Evolutionary conservation across 169 alveolate species (phyloP).

Genomic region (Babesia bigemina): DNA sequence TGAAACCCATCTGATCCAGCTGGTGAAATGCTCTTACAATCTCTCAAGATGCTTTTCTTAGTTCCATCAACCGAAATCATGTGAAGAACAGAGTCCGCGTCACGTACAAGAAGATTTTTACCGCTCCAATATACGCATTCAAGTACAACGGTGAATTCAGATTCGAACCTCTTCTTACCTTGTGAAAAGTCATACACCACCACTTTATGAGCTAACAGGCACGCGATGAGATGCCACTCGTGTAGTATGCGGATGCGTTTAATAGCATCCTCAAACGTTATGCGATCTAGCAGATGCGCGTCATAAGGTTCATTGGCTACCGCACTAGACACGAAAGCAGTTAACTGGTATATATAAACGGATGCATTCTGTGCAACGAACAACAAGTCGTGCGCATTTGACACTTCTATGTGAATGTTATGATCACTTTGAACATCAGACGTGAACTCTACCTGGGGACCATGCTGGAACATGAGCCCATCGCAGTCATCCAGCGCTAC

Average conservation of each 20-base stretch:
- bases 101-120: neutral
- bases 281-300: constrained; percentile 6
- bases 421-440: constrained; percentile 1
- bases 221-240: constrained; percentile 15
- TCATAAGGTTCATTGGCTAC: constrained; percentile 24
- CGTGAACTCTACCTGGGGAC: constrained; percentile 32
- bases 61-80: constrained; percentile 3
- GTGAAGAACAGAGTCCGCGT: neutral
- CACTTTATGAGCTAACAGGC: neutral
- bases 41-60: neutral
- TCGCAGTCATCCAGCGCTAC: constrained; percentile 54
- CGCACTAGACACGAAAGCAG: constrained; percentile 7
- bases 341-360: constrained; percentile 7
- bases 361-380: constrained; percentile 5
- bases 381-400: constrained; percentile 27
- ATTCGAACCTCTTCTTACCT: neutral
- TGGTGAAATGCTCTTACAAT: constrained; percentile 9
- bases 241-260: neutral
- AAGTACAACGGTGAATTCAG: neutral
- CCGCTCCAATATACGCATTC: constrained; percentile 12
- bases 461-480: constrained; percentile 60
- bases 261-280: neutral
- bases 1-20: constrained; percentile 10
- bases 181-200: constrained; percentile 27
- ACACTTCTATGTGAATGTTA: constrained; percentile 9